Conservation (phyloP, 1,284 basidiomycete species). For the Pseudomicrostroma phylloplanum region DNA sequence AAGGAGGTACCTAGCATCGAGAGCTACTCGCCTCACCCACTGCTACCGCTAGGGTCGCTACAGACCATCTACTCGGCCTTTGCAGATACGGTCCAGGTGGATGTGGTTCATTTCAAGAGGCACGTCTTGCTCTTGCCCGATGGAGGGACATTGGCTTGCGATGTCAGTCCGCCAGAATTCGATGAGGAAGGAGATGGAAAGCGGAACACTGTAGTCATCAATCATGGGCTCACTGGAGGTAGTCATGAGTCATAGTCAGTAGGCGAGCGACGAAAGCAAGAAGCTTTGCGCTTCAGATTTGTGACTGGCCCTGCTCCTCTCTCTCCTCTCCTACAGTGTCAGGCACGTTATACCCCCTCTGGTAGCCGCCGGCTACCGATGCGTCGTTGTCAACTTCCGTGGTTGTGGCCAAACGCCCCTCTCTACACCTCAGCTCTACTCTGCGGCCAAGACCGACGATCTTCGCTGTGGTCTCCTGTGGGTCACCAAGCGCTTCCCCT, state of each 20-base stretch:
- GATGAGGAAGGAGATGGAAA: slow-evolving; percentile 11
- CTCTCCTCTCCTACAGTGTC: slow-evolving; percentile 19
- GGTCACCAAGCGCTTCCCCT: slow-evolving; percentile 59
- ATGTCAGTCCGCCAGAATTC: slow-evolving; percentile 21
- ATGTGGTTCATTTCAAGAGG: slow-evolving; percentile 39
- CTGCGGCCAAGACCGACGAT: slow-evolving; percentile 72
- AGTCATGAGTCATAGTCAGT: slow-evolving; percentile 42
- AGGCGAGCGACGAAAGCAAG: neutral
- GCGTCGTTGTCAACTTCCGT: slow-evolving; percentile 58
- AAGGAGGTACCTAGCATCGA: neutral
- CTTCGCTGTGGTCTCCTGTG: slow-evolving; percentile 73
- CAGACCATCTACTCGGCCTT: slow-evolving; percentile 45
- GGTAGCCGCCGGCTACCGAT: slow-evolving; percentile 60
- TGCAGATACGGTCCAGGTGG: slow-evolving; percentile 30
- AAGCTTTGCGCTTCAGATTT: neutral
- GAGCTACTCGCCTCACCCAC: slow-evolving; percentile 13
- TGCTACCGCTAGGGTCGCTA: slow-evolving; percentile 39
- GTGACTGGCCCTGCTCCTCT: neutral
- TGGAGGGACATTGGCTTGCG: slow-evolving; percentile 42
- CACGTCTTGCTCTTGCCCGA: slow-evolving; percentile 42
- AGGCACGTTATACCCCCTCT: slow-evolving; percentile 39
- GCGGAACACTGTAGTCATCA: slow-evolving; percentile 36
- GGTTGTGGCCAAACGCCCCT: slow-evolving; percentile 86
- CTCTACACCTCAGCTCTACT: slow-evolving; percentile 68
- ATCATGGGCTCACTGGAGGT: slow-evolving; percentile 48